Evolutionary conservation across 2,329 filamentous ascomycete genomes (phyloP).

Genomic region (Coniochaeta ligniaria): DNA sequence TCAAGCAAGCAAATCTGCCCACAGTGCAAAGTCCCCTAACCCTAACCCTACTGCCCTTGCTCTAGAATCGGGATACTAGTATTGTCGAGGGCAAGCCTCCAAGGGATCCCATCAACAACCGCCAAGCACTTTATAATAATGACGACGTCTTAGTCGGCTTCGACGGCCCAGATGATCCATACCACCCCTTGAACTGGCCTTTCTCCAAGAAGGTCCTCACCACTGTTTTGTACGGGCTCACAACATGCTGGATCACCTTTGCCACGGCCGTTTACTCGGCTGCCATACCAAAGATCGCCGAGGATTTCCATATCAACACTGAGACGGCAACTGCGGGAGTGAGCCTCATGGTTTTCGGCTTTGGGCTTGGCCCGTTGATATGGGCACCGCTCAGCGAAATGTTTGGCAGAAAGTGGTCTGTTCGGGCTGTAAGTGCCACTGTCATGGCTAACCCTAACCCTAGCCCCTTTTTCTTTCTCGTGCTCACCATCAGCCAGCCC

Average conservation of each 20-base stretch:
- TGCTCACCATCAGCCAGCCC: no score
- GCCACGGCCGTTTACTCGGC: conserved; percentile 47
- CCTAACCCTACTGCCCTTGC: no score
- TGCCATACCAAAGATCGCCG: conserved; percentile 44
- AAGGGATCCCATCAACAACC: no score
- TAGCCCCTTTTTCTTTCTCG: no score
- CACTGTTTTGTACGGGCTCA: conserved; percentile 57
- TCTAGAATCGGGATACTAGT: no score
- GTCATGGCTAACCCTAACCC: no score
- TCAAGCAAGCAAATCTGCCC: no score
- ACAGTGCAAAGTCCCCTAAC: no score
- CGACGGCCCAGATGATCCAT: conserved; percentile 64
- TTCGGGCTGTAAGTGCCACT: no score
- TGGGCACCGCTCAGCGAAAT: conserved; percentile 61
- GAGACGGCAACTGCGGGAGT: conserved; percentile 39
- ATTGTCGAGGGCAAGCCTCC: no score
- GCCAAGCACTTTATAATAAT: no score
- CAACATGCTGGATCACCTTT: conserved; percentile 53
- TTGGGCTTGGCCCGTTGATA: conserved; percentile 52
- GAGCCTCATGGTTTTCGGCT: conserved; percentile 39
- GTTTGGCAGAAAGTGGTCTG: conserved; percentile 47
- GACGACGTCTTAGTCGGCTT: conserved; percentile 61
- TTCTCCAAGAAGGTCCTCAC: conserved; percentile 61
- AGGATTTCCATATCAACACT: conserved; percentile 33
- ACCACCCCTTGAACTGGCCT: conserved; percentile 65